Evolutionary conservation across 768 basidiomycete genomes (phyloP).

Genomic region (Lentinula guzmanii): DNA sequence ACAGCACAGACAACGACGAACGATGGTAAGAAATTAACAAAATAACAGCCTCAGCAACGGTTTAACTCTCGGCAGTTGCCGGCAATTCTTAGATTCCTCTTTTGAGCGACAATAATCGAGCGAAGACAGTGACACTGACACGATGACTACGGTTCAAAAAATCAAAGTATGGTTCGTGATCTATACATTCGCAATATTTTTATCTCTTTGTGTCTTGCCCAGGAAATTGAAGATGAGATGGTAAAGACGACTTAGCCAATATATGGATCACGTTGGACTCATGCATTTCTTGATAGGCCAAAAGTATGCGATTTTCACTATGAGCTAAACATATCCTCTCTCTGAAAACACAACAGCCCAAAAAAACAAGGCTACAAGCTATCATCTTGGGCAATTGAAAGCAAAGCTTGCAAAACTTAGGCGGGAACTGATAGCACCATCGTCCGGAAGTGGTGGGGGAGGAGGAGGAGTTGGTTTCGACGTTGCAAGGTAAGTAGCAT

Average conservation of each 20-base stretch:
- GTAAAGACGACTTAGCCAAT: constrained; percentile 34
- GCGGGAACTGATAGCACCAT: constrained; percentile 83
- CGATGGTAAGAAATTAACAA: not conserved
- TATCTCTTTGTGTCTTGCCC: constrained; percentile 13
- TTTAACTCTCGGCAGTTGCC: not conserved
- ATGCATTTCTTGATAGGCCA: constrained; percentile 44
- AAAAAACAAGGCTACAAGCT: constrained; percentile 95
- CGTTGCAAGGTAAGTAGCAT: constrained; percentile 58
- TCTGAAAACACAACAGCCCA: constrained; percentile 49
- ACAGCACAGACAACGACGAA: constrained; percentile 11
- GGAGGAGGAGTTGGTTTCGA: constrained; percentile 93
- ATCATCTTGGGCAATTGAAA: constrained; percentile 94
- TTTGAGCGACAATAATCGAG: not conserved
- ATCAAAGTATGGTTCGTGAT: constrained; percentile 55
- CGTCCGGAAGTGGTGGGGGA: constrained; percentile 75
- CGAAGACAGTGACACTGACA: not conserved
- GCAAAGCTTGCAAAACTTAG: constrained; percentile 97
- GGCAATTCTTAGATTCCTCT: not conserved
- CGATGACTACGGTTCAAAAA: constrained; percentile 89
- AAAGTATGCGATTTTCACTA: constrained; percentile 50
- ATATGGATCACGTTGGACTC: not conserved
- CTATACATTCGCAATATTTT: constrained; percentile 10
- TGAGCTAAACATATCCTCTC: not conserved
- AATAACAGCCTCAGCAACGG: not conserved
- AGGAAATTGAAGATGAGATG: constrained; percentile 99